Evolutionary conservation across 2,329 filamentous ascomycete genomes (phyloP).

Genomic region (Fusarium secorum): DNA sequence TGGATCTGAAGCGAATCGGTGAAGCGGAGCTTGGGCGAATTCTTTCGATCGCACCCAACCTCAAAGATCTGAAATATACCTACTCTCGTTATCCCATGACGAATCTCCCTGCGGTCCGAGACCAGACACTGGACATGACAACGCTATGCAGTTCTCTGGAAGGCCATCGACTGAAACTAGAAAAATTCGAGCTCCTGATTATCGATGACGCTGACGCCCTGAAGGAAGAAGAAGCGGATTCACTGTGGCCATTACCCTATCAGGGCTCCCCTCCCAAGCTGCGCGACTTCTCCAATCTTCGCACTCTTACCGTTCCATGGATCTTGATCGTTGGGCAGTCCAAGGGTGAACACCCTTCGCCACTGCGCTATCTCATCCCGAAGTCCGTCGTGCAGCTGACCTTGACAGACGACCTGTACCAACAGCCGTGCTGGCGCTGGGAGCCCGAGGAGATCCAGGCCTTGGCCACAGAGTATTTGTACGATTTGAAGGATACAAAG

Average conservation of each 20-base stretch:
- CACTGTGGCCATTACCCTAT: background rate
- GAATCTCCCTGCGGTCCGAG: rapidly evolving
- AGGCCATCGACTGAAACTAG: background rate
- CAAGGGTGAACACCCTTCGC: rapidly evolving
- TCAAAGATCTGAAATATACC: background rate
- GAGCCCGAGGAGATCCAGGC: rapidly evolving
- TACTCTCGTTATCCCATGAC: background rate
- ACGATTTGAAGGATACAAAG: background rate
- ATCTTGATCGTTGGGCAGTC: background rate
- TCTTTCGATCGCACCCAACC: background rate
- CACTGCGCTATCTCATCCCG: background rate
- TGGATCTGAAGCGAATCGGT: background rate
- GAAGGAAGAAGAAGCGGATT: rapidly evolving
- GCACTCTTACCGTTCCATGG: rapidly evolving
- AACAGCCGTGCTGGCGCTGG: background rate
- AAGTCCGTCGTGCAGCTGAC: background rate
- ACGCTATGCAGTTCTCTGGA: background rate
- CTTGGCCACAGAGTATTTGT: rapidly evolving
- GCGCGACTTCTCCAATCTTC: background rate
- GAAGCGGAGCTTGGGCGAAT: background rate
- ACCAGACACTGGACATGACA: background rate
- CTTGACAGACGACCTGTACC: background rate
- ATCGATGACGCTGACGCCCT: background rate
- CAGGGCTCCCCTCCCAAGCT: background rate
- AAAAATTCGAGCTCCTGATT: background rate